Evolutionary conservation across 2,329 filamentous ascomycete species (phyloP), one percentile per base, ranked within the genome.

Genomic region (Claviceps arundinis): DNA sequence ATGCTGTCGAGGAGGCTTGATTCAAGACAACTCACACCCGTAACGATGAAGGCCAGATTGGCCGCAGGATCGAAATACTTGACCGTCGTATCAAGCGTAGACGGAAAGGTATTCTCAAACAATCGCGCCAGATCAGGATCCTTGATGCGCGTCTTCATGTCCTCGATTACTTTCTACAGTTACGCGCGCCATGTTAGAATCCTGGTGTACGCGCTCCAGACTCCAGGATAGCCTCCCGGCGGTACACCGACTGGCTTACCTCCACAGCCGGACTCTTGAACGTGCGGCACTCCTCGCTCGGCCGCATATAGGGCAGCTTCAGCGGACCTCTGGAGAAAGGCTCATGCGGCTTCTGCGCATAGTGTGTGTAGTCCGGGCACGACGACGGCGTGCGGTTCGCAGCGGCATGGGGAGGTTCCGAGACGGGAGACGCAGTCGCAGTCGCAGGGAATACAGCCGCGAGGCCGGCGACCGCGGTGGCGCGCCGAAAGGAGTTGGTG

Each of bases 101-200:
- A 91, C 0, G 87, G 85, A 56, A 86, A 90, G 2, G 85, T 85
- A 64, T 93, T 93, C 60, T 89, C 84, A 62, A 94, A 93, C 11
- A 94, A 72, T 30, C 86, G 80, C 41, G 84, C 86, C 26, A 94
- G 75, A 61, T 93, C 88, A 2, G 70, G 72, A 56, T 77, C 70
- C 43, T 63, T 61, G 50, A 75, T 70, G 5, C 65, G 60, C 5
- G 57, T 55, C 58, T 65, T 69, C 63, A 75, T 68, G n/a, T 62
- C 57, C 11, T 51, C 40, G n/a, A 62, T 61, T 19, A 63, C 57
- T 59, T 58, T 57, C 61, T 62, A 50, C 24, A 26, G n/a, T 4
- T 4, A 6, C 5, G 14, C 24, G 17, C 19, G 5, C 8, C 5
- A 14, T 16, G 13, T 41, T 46, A 50, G 9, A 45, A 38, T 7